Base-by-base conservation (phyloP, 2,329 filamentous ascomycete genomes). In the Delphinella strobiligena region DNA sequence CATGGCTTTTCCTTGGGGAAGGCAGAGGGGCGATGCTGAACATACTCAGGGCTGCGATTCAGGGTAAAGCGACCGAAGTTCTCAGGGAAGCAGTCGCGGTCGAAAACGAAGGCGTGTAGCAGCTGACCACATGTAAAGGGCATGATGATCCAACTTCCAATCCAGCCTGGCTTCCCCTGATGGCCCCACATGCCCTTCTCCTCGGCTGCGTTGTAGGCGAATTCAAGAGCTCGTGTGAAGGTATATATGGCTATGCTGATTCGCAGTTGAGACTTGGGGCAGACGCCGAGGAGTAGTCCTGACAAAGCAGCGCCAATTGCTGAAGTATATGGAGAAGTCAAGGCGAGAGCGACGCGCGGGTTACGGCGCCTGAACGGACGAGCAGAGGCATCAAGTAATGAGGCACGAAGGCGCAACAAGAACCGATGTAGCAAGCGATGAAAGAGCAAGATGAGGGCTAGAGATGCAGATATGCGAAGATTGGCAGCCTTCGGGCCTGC, bases 341-440 rank as follows among this genome's bases (percentile, higher is more conserved):
- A 68, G 0, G 82, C 75, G 15, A 68, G 69, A 0, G 83, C 73
- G 10, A 87, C 75, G 14, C 75, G 74, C 1, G 88, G 88, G 53
- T 96, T 95, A 39, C 89, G 80, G 42, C 72, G 68, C 11, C 87
- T 75, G 61, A 96, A 95, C 0, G 84, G 80, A 40, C 74, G 72
- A 1, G 88, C 86, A 41, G 84, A 75, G n/a, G 51, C 45, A n/a
- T 84, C 74, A 31, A 93, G 75, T 3, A 98, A 69, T 47, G 86
- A 85, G 1, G 74, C 69, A 35, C 89, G 80, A 32, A 96, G 67
- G 19, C 85, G 76, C 18, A 75, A 74, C 51, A 96, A 83, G 68
- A 96, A 94, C 43, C 89, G 84, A 63, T 89, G 86, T 18, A 96
- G 76, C 1, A 94, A 69, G 19, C 91, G 78, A 59, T 98, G 91